Base-by-base conservation (phyloP, 176 grass and related monocot species). In the Puccinellia tenuiflora region DNA sequence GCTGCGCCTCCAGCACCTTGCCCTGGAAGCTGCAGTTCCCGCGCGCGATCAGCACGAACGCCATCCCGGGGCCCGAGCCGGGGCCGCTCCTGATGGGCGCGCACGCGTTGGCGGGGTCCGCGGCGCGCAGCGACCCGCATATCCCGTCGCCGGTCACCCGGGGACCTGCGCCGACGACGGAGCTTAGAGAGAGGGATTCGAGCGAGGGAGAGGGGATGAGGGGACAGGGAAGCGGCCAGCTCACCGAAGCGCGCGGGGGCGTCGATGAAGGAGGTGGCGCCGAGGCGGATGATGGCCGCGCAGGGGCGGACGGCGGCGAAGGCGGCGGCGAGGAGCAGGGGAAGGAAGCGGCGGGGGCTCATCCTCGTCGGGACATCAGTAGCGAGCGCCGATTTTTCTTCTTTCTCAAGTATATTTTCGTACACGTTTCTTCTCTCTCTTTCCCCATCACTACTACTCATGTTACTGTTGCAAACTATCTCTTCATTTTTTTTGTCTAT, bases 211-310 rank as follows among this genome's bases (percentile, higher is more conserved):
- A 13, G 43, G n/a, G n/a, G n/a, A n/a, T n/a, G n/a, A n/a, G n/a
- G n/a, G 20, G 20, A 2, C 30, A n/a, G 54, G 20, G 28, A 6
- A 34, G 15, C 6, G 61, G 61, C 0, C 1, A 3, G 31, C 60
- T 83, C 78, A 97, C 94, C 91, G 79, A 97, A 94, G 3, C 89
- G 89, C 12, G 94, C 94, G 26, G 94, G 88, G 70, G 94, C 91
- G 69, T 97, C 94, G 69, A 91, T 75, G 86, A 97, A 93, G 47
- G 84, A 72, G 78, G 66, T 78, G 69, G 91, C 79, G 77, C 81
- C 75, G 63, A 97, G 85, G 47, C 84, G 91, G 81, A 92, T 79
- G 42, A 91, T 78, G n/a, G 86, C 88, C 25, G 86, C 75, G 81
- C 84, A 93, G 73, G 94, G 88, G 68, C 68, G 68, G 70, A 85